Conservation (phyloP, 2,329 filamentous ascomycete genomes). For the Colletotrichum cuscutae region DNA sequence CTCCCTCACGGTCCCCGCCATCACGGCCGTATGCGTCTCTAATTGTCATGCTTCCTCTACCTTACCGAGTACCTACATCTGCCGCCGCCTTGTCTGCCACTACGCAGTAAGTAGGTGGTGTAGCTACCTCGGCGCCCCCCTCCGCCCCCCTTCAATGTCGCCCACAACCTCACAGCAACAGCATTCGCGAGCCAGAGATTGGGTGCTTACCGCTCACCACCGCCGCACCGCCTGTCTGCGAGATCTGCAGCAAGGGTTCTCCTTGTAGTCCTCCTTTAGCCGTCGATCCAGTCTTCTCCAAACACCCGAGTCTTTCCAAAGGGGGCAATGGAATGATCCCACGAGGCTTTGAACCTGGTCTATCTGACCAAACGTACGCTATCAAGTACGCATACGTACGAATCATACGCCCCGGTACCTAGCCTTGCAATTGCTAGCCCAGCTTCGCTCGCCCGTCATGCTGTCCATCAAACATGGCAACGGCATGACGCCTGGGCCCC, state of each 20-base stretch:
- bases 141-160: not conserved
- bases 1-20: not conserved
- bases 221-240: not conserved
- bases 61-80: too few relatives aligned
- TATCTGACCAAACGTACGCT: too few relatives aligned
- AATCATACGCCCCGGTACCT: too few relatives aligned
- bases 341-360: not conserved
- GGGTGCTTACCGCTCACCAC: not conserved
- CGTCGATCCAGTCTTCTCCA: constrained; percentile 27
- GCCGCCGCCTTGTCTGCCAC: not conserved
- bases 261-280: constrained; percentile 32
- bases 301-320: not conserved
- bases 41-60: not conserved
- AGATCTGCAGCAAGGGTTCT: constrained; percentile 24
- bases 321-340: not conserved
- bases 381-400: too few relatives aligned
- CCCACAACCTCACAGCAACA: not conserved
- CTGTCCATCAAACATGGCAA: not conserved
- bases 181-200: not conserved
- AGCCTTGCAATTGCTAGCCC: too few relatives aligned
- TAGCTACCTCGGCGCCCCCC: not conserved
- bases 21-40: constrained; percentile 21
- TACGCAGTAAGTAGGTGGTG: not conserved
- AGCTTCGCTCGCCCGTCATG: too few relatives aligned
- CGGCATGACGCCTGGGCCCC: too few relatives aligned